A percentile compares a stretch with the other conserved stretches of the same genome.
These are phyloP conservation scores for Saccharomyces cerevisiae DNA, from an alignment of 805 yeast genomes.

Conservation along the genomic window DNA sequence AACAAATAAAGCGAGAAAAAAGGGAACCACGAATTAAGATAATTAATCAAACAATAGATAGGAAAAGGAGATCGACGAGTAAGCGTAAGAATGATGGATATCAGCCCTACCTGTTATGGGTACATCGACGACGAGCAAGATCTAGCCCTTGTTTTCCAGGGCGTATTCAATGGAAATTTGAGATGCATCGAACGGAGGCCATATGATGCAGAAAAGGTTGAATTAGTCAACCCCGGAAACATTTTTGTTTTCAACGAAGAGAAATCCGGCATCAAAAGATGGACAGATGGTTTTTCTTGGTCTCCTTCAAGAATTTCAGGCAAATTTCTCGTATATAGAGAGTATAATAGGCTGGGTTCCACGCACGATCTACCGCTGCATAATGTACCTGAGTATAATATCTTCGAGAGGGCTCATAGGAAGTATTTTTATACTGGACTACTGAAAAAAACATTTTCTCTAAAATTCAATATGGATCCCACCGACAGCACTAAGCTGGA, in stretches of 20 bases:
- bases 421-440: background rate
- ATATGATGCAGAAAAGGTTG: conserved; percentile 63
- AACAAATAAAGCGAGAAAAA: background rate
- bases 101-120: conserved; percentile 59
- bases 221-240: conserved; percentile 64
- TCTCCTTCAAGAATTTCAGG: conserved; percentile 85
- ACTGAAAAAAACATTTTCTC: background rate
- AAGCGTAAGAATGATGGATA: conserved; percentile 16
- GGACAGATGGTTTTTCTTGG: conserved; percentile 98
- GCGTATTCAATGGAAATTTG: conserved; percentile 55
- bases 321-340: conserved; percentile 75
- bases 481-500: background rate
- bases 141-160: conserved; percentile 74
- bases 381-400: background rate
- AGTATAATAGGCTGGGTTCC: conserved; percentile 22
- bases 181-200: conserved; percentile 69
- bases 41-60: background rate
- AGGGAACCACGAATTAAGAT: background rate
- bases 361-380: background rate
- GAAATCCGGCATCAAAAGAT: conserved; percentile 73
- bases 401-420: background rate
- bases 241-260: conserved; percentile 82
- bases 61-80: background rate
- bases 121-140: conserved; percentile 77
- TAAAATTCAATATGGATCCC: conserved; percentile 5